Percentiles rank a stretch among this genome's conserved stretches.
phyloP scores from a whole-genome alignment of 768 basidiomycete genomes.

The Tremella mesenterica region DNA sequence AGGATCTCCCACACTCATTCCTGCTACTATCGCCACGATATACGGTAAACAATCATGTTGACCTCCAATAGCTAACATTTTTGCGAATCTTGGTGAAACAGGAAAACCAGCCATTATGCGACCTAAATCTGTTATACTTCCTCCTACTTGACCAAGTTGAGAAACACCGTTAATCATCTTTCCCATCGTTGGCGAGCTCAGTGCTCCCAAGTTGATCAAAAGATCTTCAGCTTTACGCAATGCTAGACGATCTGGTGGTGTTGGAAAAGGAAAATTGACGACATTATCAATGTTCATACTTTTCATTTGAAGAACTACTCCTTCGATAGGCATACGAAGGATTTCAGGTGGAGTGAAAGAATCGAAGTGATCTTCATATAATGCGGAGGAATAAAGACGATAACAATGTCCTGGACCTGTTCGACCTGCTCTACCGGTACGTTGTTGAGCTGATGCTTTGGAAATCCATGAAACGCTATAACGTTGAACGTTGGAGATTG shows the following conservation, averaged over 20 bases:
- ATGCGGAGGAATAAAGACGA: constrained; percentile 86
- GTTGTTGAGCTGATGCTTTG: constrained; percentile 87
- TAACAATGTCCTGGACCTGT: constrained; percentile 98
- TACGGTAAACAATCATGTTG: constrained; percentile 90
- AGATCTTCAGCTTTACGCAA: constrained; percentile 73
- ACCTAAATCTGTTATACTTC: constrained; percentile 80
- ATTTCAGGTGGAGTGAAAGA: constrained; percentile 84
- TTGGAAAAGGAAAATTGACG: constrained; percentile 96
- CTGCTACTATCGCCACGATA: constrained; percentile 80
- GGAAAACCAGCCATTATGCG: constrained; percentile 88
- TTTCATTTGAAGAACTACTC: constrained; percentile 96
- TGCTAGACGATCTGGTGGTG: constrained; percentile 71
- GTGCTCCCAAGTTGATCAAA: constrained; percentile 72
- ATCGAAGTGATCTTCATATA: constrained; percentile 88
- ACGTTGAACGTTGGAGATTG: constrained; percentile 71
- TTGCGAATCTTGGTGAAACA: constrained; percentile 84
- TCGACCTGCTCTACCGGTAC: constrained; percentile 92
- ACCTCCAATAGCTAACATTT: constrained; percentile 78
- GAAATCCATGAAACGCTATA: constrained; percentile 91
- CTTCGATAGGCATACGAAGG: constrained; percentile 89
- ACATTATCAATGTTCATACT: constrained; percentile 96
- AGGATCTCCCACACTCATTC: constrained; percentile 87
- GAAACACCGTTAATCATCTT: constrained; percentile 38
- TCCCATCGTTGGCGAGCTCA: constrained; percentile 48
- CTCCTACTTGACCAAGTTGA: constrained; percentile 45